Conservation (phyloP, 208 protist genomes). For the Acanthamoeba castellanii region DNA sequence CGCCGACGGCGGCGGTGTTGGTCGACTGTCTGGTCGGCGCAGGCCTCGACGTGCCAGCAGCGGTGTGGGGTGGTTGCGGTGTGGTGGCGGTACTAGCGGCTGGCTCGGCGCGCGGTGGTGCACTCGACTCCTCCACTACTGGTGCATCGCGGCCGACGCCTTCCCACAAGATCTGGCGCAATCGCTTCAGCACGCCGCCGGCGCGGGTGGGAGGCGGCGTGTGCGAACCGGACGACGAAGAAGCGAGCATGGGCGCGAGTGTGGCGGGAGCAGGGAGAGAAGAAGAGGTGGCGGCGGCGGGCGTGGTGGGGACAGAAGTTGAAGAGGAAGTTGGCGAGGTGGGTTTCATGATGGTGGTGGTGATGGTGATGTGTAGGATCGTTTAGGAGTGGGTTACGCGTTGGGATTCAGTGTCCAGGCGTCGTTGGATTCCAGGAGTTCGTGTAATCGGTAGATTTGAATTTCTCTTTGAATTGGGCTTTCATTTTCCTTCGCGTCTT, state of each 20-base stretch:
- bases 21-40: background rate
- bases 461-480: conserved; percentile 34
- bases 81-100: no score
- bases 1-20: background rate
- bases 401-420: background rate
- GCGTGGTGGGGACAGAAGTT: background rate
- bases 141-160: background rate
- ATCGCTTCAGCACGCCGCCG: conserved; percentile 25
- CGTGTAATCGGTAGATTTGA: background rate
- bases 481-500: background rate
- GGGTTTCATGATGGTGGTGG: background rate
- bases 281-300: background rate
- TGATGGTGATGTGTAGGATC: background rate
- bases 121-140: background rate
- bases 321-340: background rate
- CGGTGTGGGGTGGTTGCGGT: background rate
- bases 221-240: background rate
- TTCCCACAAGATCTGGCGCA: conserved; percentile 37
- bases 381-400: background rate
- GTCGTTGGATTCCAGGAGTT: background rate
- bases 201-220: background rate
- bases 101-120: background rate
- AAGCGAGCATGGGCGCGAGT: background rate
- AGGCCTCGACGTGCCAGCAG: background rate
- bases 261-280: background rate